phyloP scores from a whole-genome alignment of 225 moss, liverwort and hornwort species.

The Physcomitrium patens region DNA sequence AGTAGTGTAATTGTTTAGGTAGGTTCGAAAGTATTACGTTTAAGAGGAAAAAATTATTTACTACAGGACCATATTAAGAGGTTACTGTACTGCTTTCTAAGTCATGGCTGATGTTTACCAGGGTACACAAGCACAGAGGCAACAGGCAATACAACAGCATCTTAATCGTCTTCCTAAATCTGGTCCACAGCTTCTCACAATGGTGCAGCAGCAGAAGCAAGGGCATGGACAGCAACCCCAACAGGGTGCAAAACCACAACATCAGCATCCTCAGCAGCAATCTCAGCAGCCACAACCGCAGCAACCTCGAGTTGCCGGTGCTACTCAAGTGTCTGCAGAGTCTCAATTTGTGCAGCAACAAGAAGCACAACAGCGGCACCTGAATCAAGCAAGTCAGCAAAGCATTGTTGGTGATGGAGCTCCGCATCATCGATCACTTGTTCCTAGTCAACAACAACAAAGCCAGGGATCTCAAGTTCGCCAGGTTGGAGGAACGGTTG shows the following conservation, averaged over 20 bases:
- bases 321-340: constrained; percentile 48
- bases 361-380: constrained; percentile 45
- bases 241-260: constrained; percentile 23
- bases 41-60: no score
- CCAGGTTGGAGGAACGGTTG: constrained; percentile 47
- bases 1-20: no score
- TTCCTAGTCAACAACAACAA: constrained; percentile 46
- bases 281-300: constrained; percentile 6
- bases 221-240: constrained; percentile 53
- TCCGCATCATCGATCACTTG: constrained; percentile 40
- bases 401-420: constrained; percentile 31
- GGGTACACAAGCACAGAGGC: constrained; percentile 54
- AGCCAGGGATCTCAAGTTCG: constrained; percentile 45
- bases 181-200: constrained; percentile 52
- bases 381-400: constrained; percentile 44
- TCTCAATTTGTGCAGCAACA: constrained; percentile 53
- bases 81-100: background rate
- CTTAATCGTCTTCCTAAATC: constrained; percentile 55
- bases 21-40: no score
- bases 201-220: constrained; percentile 48
- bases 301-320: constrained; percentile 37
- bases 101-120: constrained; percentile 24
- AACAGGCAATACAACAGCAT: constrained; percentile 64
- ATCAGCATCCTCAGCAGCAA: constrained; percentile 44
- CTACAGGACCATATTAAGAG: no score